Evolutionary conservation across 2,329 filamentous ascomycete species (phyloP), one percentile per base, ranked within the genome.

Genomic region (Rosellinia necatrix): DNA sequence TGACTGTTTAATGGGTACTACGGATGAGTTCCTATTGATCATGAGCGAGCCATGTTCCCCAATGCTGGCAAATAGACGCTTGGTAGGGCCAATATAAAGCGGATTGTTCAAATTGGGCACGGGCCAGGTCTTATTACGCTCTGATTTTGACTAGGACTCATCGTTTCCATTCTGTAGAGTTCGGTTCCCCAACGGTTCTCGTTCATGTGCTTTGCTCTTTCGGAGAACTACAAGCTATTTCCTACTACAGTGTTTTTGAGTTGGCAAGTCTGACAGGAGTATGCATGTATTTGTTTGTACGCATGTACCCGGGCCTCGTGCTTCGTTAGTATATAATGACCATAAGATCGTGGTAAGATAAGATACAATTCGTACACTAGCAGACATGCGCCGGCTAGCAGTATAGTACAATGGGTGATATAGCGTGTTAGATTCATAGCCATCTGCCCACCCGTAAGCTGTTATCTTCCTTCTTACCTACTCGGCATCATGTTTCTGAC

Each of bases 401-500:
- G 40, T 53, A 49, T 13, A 58, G 48, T 49, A 55, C 47, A 43
- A 48, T 38, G 41, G 17, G 38, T 17, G 43, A 42, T 35, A 34
- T 12, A 41, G 44, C 44, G 34, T 46, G 43, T n/a, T 15, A 41
- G 32, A 40, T 42, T 58, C 53, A 7, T 35, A 19, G 17, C 19
- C 24, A 30, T 30, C 53, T 17, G 24, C 17, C 40, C 30, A 9
- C 27, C n/a, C 25, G 12, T 29, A 22, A 15, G 22, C 2, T 12
- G 22, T 13, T 21, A 19, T 41, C 41, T 27, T 34, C 10, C 17
- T 21, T 38, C 53, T 30, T 81, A 96, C 77, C 90, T 82, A 66
- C 91, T 86, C 19, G 86, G 83, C 75, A 97, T 81, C 88, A 96
- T 94, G 71, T 93, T 90, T 75, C 83, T 85, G 61, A 97, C 83